These are phyloP conservation scores for Mycena haematopus DNA, from an alignment of 768 basidiomycete genomes.

Conservation along the genomic window DNA sequence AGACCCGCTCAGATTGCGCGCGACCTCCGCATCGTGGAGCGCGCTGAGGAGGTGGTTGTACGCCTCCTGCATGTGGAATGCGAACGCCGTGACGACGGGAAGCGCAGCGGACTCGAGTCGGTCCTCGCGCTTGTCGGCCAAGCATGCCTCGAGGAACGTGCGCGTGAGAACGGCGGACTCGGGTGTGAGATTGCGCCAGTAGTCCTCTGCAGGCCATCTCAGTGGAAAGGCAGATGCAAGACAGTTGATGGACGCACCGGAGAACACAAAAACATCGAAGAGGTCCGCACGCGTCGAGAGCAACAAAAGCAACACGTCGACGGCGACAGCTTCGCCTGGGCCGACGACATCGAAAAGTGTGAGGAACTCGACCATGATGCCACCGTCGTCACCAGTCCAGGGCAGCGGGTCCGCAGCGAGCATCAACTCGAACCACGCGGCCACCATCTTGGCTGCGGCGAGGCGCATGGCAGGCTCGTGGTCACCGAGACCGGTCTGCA, in stretches of 20 bases:
- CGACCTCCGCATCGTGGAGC: slow-evolving; percentile 45
- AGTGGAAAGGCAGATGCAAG: too few relatives aligned
- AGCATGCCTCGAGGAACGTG: slow-evolving; percentile 84
- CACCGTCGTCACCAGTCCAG: slow-evolving; percentile 53
- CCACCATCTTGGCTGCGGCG: slow-evolving; percentile 80
- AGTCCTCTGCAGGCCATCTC: too few relatives aligned
- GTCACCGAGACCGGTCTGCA: slow-evolving; percentile 90
- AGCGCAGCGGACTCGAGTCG: slow-evolving; percentile 64
- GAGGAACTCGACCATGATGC: slow-evolving; percentile 55
- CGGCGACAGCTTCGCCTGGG: slow-evolving; percentile 71
- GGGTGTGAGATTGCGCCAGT: slow-evolving; percentile 77
- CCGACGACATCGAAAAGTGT: slow-evolving; percentile 68
- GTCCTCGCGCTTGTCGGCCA: slow-evolving; percentile 63
- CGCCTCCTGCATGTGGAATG: slow-evolving; percentile 79
- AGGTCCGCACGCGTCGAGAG: slow-evolving; percentile 77
- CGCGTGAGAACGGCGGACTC: slow-evolving; percentile 86
- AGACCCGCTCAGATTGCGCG: too few relatives aligned
- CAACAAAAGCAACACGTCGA: slow-evolving; percentile 81
- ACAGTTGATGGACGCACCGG: too few relatives aligned
- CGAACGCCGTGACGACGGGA: slow-evolving; percentile 92
- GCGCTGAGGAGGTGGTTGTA: slow-evolving; percentile 67
- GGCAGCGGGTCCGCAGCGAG: slow-evolving; percentile 35
- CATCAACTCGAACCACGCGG: slow-evolving; percentile 80
- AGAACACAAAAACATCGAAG: slow-evolving; percentile 69
- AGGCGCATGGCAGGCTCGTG: slow-evolving; percentile 81